Conservation (phyloP, 441 rosid species). For the Euphorbia corollata region DNA sequence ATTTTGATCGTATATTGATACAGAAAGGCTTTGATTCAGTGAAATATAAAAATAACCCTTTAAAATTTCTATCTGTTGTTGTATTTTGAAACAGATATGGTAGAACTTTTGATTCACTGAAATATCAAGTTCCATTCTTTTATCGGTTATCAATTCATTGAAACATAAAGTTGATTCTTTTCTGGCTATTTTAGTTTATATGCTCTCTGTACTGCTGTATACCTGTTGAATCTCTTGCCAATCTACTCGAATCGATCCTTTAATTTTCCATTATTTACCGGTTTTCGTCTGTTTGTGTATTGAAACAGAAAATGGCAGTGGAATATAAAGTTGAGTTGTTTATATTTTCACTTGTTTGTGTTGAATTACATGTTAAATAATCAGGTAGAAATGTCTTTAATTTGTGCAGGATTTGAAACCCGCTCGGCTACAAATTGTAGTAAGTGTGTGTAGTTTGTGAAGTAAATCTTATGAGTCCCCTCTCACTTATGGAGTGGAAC, state of each 20-base stretch:
- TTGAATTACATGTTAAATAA: no score
- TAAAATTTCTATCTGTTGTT: no score
- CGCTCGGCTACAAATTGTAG: slow-evolving; percentile 20
- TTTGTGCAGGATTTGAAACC: slow-evolving; percentile 35
- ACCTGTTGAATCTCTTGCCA: background rate
- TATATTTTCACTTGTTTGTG: no score
- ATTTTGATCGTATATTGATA: no score
- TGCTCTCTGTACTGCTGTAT: background rate
- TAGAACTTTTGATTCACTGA: slow-evolving; percentile 12
- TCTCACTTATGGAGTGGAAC: slow-evolving; percentile 74
- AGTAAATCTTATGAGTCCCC: slow-evolving; percentile 34
- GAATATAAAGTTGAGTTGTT: no score
- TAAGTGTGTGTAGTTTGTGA: slow-evolving; percentile 16
- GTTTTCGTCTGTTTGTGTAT: background rate
- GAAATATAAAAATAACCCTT: no score
- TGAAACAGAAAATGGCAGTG: no score
- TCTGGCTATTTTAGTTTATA: slow-evolving; percentile 11
- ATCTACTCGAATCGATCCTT: background rate
- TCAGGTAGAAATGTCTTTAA: slow-evolving; percentile 9
- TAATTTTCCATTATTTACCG: slow-evolving; percentile 5
- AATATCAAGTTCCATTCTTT: no score
- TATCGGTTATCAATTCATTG: no score
- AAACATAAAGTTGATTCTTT: slow-evolving; percentile 24
- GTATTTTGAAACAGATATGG: slow-evolving; percentile 15
- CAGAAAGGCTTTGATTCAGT: no score